These are phyloP conservation scores for Ceratocystiopsis sp. DNA, from an alignment of 2,329 filamentous ascomycete species.

Conservation along the genomic window DNA sequence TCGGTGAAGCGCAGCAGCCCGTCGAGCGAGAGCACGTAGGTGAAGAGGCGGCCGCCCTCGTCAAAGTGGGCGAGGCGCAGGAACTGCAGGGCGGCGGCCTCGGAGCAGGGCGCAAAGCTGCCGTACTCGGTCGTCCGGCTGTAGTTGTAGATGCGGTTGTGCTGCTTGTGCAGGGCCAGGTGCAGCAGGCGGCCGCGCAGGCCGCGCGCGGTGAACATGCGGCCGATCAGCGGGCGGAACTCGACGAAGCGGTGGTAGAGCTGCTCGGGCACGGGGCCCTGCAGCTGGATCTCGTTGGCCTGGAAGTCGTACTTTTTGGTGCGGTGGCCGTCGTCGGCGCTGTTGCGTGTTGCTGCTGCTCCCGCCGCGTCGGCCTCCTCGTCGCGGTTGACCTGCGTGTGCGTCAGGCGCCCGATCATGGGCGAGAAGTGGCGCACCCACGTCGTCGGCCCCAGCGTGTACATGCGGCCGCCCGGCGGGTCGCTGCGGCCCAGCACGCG, in stretches of 20 bases:
- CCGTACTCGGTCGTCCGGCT: conserved; percentile 61
- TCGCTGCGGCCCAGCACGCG: conserved; percentile 63
- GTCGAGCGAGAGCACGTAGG: conserved; percentile 81
- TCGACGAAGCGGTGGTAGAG: conserved; percentile 89
- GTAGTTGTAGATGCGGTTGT: conserved; percentile 77
- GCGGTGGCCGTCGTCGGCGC: conserved; percentile 17
- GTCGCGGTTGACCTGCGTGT: conserved; percentile 49
- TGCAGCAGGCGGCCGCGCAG: conserved; percentile 66
- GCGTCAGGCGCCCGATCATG: conserved; percentile 66
- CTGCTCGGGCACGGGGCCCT: conserved; percentile 60
- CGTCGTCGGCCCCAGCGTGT: conserved; percentile 58
- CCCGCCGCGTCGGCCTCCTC: conserved; percentile 19
- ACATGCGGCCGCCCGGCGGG: conserved; percentile 50
- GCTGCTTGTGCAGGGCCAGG: conserved; percentile 77
- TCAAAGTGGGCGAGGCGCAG: conserved; percentile 76
- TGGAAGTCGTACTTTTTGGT: conserved; percentile 76
- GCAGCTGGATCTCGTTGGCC: conserved; percentile 77
- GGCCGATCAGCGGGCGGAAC: conserved; percentile 76
- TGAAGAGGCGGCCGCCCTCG: conserved; percentile 73
- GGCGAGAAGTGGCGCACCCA: conserved; percentile 81
- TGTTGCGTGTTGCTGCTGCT: too few relatives aligned
- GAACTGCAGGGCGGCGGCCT: conserved; percentile 61
- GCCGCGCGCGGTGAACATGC: conserved; percentile 70
- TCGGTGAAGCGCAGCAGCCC: conserved; percentile 81
- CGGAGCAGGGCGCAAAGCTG: conserved; percentile 44